These are phyloP conservation scores for Rhodomyrtus psidioides DNA, from an alignment of 441 rosid species.

Conservation along the genomic window DNA sequence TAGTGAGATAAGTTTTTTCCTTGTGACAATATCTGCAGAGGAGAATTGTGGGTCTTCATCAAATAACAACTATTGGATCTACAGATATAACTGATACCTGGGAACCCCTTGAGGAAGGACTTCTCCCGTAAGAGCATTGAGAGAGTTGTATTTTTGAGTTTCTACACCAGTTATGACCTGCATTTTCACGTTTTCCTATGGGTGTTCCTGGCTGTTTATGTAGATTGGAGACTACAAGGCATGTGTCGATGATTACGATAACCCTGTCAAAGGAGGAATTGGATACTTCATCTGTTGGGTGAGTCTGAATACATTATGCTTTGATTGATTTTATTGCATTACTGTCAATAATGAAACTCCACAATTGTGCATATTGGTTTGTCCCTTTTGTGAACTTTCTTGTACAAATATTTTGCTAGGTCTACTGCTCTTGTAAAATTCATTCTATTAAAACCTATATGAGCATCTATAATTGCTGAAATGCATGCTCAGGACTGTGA, in stretches of 20 bases:
- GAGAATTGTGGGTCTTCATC: conserved; percentile 88
- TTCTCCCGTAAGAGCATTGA: conserved; percentile 57
- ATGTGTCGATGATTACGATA: conserved; percentile 83
- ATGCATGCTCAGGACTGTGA: not conserved
- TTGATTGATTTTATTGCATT: not conserved
- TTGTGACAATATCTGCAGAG: conserved; percentile 33
- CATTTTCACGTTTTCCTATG: not conserved
- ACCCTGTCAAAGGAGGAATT: conserved; percentile 72
- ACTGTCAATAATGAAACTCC: not conserved
- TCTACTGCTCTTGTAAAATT: not conserved
- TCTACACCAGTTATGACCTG: not conserved
- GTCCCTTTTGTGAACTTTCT: not conserved
- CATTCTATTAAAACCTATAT: not conserved
- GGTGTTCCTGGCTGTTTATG: not conserved
- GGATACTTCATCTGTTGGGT: conserved; percentile 64
- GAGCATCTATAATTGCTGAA: not conserved
- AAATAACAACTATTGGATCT: conserved; percentile 70
- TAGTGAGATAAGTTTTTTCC: not conserved
- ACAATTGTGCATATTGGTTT: not conserved
- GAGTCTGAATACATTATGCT: conserved; percentile 4
- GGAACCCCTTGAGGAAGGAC: conserved; percentile 99
- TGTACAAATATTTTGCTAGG: not conserved
- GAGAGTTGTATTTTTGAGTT: not conserved
- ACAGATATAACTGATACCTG: conserved; percentile 88
- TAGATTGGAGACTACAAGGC: conserved; percentile 89